phyloP scores from a whole-genome alignment of 1,284 basidiomycete genomes.

The Leccinum subrobustum region DNA sequence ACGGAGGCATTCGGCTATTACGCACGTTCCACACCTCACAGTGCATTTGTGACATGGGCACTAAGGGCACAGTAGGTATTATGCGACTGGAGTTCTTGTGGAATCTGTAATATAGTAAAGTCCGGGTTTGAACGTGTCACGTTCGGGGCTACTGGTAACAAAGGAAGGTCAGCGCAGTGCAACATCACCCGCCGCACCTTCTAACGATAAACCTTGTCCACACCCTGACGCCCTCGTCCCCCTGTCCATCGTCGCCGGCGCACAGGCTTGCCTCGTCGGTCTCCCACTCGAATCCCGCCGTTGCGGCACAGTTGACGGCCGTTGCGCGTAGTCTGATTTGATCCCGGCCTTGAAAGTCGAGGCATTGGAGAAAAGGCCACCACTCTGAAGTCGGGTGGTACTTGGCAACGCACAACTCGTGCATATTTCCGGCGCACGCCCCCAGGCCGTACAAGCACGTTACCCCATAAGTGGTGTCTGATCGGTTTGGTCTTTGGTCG shows the following conservation, averaged over 20 bases:
- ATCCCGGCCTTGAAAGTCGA: slow-evolving; percentile 67
- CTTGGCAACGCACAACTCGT: slow-evolving; percentile 76
- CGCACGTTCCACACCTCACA: slow-evolving; percentile 60
- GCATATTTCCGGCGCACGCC: slow-evolving; percentile 86
- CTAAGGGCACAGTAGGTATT: slow-evolving; percentile 40
- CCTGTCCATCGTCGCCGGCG: slow-evolving; percentile 57
- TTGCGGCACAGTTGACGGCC: slow-evolving; percentile 62
- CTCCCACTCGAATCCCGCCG: slow-evolving; percentile 69
- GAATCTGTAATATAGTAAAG: slow-evolving; percentile 56
- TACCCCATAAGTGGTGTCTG: slow-evolving; percentile 68
- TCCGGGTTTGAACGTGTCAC: slow-evolving; percentile 54
- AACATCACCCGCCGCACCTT: slow-evolving; percentile 1
- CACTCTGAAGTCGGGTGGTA: slow-evolving; percentile 52
- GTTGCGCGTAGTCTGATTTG: slow-evolving; percentile 67
- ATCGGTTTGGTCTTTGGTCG: slow-evolving; percentile 55
- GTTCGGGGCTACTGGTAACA: slow-evolving; percentile 49
- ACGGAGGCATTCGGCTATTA: slow-evolving; percentile 40
- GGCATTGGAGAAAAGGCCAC: slow-evolving; percentile 77
- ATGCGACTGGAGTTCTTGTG: slow-evolving; percentile 59
- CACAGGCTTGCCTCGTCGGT: slow-evolving; percentile 57
- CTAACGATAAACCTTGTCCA: slow-evolving; percentile 1
- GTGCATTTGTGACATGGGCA: slow-evolving; percentile 64
- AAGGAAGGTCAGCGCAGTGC: slow-evolving; percentile 45
- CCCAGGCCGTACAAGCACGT: slow-evolving; percentile 74
- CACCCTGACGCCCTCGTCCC: slow-evolving; percentile 51